These are phyloP conservation scores for Isochrysis galbana DNA, from an alignment of 78 protist species.

Conservation along the genomic window DNA sequence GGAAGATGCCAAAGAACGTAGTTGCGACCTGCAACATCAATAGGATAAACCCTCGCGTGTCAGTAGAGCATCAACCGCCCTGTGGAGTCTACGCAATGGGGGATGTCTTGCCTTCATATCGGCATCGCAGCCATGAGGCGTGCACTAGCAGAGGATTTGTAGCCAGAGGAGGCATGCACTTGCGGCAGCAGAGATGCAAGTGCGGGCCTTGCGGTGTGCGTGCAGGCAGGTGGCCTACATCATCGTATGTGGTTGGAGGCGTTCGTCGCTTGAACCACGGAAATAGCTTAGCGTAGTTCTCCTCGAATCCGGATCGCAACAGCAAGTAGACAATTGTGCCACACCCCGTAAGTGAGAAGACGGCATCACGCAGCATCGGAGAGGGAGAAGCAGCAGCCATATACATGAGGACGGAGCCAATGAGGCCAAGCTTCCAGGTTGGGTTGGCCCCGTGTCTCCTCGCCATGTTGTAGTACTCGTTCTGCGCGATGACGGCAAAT, in stretches of 20 bases:
- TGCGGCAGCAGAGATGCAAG: too few relatives aligned
- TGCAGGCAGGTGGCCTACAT: too few relatives aligned
- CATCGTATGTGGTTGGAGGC: neutral
- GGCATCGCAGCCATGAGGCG: too few relatives aligned
- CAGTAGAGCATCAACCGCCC: too few relatives aligned
- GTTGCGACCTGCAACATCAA: neutral
- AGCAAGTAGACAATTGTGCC: neutral
- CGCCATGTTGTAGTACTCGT: conserved; percentile 12
- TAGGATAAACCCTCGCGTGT: too few relatives aligned
- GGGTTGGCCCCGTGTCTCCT: neutral
- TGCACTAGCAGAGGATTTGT: too few relatives aligned
- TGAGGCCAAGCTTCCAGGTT: neutral
- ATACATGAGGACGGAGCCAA: conserved; percentile 15
- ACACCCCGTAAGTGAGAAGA: neutral
- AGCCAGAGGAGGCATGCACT: too few relatives aligned
- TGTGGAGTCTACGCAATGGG: too few relatives aligned
- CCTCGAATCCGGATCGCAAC: neutral
- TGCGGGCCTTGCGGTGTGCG: too few relatives aligned
- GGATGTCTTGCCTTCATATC: too few relatives aligned
- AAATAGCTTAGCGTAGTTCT: neutral
- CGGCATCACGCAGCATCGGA: neutral
- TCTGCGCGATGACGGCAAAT: neutral
- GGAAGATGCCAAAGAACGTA: conserved; percentile 19
- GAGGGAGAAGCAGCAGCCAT: neutral
- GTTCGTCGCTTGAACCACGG: neutral